Conservation (phyloP, 116 monocot genomes). For the Papilionanthe hybrid region DNA sequence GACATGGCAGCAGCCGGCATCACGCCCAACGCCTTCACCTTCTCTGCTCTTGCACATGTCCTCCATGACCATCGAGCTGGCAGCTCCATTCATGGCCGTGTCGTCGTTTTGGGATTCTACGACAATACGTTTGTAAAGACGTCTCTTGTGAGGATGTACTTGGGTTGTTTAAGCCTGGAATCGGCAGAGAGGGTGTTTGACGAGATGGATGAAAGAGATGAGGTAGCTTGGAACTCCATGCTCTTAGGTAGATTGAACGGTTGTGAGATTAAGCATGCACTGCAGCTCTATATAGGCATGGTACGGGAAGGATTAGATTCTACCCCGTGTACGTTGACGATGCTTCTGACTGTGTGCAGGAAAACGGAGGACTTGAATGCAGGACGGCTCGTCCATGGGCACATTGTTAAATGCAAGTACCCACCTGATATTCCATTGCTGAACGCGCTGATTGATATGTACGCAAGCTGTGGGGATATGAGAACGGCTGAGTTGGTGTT, state of each 20-base stretch:
- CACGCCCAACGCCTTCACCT: slow-evolving; percentile 43
- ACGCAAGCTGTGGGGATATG: slow-evolving; percentile 60
- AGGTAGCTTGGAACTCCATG: slow-evolving; percentile 66
- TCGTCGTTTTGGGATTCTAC: slow-evolving; percentile 31
- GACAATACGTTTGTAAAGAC: slow-evolving; percentile 45
- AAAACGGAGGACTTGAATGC: slow-evolving; percentile 24
- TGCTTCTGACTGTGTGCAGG: slow-evolving; percentile 56
- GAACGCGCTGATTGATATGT: slow-evolving; percentile 78
- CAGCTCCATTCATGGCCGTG: slow-evolving; percentile 33
- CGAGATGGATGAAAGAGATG: slow-evolving; percentile 57
- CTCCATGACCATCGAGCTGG: slow-evolving; percentile 23
- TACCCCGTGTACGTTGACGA: slow-evolving; percentile 47
- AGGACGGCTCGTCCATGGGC: slow-evolving; percentile 53
- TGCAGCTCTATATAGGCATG: slow-evolving; percentile 42
- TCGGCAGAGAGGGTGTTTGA: slow-evolving; percentile 36
- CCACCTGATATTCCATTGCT: slow-evolving; percentile 44
- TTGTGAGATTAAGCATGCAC: slow-evolving; percentile 22
- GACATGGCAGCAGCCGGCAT: slow-evolving; percentile 22
- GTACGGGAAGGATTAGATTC: slow-evolving; percentile 30
- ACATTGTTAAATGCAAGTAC: slow-evolving; percentile 25
- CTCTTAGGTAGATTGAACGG: slow-evolving; percentile 45
- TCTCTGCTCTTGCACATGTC: slow-evolving; percentile 52
- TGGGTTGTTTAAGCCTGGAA: slow-evolving; percentile 20
- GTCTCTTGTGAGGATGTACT: slow-evolving; percentile 61
- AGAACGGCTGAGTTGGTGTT: slow-evolving; percentile 43